Evolutionary conservation across 306 rosid species (phyloP).

Genomic region (Castanea crenata): DNA sequence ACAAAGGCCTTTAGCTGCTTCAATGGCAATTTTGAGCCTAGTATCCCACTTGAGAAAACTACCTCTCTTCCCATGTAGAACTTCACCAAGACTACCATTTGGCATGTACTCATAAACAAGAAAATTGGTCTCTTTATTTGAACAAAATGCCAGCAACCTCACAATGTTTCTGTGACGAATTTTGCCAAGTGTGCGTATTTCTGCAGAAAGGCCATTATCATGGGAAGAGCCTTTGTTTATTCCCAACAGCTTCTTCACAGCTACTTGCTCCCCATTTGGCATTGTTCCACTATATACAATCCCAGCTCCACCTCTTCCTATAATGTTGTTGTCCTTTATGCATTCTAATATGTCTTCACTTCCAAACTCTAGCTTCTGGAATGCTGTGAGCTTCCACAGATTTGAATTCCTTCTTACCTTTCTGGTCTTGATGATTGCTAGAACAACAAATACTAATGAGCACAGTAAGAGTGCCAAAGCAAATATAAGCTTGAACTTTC

Average conservation of each 20-base stretch:
- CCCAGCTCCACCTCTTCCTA: constrained; percentile 97
- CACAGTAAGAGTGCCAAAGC: constrained; percentile 66
- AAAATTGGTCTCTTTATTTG: constrained; percentile 75
- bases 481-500: constrained; percentile 68
- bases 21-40: constrained; percentile 72
- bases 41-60: constrained; percentile 74
- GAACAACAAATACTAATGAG: constrained; percentile 61
- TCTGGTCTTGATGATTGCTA: constrained; percentile 67
- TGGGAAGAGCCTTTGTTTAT: constrained; percentile 76
- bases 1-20: constrained; percentile 89
- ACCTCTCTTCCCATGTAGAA: constrained; percentile 80
- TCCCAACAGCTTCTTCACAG: constrained; percentile 76
- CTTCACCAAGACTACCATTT: constrained; percentile 86
- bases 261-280: constrained; percentile 78
- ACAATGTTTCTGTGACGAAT: constrained; percentile 90
- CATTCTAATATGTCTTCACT: constrained; percentile 72
- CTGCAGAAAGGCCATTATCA: constrained; percentile 86
- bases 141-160: constrained; percentile 70
- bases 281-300: constrained; percentile 73
- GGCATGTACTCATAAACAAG: constrained; percentile 90
- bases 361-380: constrained; percentile 74
- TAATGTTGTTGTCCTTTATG: constrained; percentile 70
- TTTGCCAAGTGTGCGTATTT: constrained; percentile 72
- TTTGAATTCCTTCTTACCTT: constrained; percentile 40
- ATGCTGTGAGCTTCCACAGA: constrained; percentile 79